A percentile compares a stretch with the other conserved stretches of the same genome.
Conservation (phyloP, 108 stramenopile genomes). For the Skeletonema menzelii region DNA sequence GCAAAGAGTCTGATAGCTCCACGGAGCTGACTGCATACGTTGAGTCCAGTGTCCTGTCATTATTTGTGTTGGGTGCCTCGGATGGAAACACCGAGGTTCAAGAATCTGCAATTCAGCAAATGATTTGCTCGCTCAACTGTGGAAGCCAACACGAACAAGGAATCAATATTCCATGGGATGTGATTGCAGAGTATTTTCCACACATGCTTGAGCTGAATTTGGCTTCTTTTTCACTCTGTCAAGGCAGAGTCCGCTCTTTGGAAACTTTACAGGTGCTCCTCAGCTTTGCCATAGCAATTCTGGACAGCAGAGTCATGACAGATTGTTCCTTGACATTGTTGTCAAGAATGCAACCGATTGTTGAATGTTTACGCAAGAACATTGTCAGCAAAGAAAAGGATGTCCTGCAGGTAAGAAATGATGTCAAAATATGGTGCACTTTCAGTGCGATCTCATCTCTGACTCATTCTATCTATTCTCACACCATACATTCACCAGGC, state of each 20-base stretch:
- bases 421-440: background rate
- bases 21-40: slow-evolving; percentile 13
- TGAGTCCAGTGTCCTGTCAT: slow-evolving; percentile 17
- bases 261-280: slow-evolving; percentile 40
- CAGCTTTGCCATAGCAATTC: slow-evolving; percentile 19
- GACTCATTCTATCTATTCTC: background rate
- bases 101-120: slow-evolving; percentile 21
- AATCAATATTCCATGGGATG: background rate
- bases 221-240: slow-evolving; percentile 15
- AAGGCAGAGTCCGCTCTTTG: slow-evolving; percentile 31
- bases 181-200: slow-evolving; percentile 20
- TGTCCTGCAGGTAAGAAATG: slow-evolving; percentile 12
- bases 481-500: background rate
- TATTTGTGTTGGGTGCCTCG: slow-evolving; percentile 35
- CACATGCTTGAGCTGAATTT: slow-evolving; percentile 20
- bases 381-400: slow-evolving; percentile 40
- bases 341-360: background rate
- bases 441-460: background rate
- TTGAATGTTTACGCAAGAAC: slow-evolving; percentile 18
- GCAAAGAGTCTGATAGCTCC: background rate
- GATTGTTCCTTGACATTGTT: background rate
- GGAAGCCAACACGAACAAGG: background rate
- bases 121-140: background rate
- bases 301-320: background rate
- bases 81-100: slow-evolving; percentile 17